phyloP scores from a whole-genome alignment of 2,329 filamentous ascomycete species.

The Achaetomium macrosporum region DNA sequence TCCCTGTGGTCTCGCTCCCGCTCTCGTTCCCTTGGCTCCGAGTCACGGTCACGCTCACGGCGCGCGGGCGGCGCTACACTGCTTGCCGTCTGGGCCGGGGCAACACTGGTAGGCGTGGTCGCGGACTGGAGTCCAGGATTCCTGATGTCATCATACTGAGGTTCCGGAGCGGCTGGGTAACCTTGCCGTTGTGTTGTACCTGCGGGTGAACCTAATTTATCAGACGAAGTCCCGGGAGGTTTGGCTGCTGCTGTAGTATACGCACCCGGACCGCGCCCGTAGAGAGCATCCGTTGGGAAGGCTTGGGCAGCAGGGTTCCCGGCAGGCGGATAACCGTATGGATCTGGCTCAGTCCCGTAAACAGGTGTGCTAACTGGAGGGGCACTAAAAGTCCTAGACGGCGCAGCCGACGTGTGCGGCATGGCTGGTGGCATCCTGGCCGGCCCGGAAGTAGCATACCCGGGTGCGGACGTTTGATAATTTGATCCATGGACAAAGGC shows the following conservation, averaged over 20 bases:
- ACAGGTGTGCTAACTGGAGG: slow-evolving; percentile 13
- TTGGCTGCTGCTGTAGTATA: slow-evolving; percentile 36
- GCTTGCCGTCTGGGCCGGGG: slow-evolving; percentile 34
- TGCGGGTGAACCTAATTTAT: slow-evolving; percentile 50
- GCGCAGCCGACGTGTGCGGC: slow-evolving; percentile 22
- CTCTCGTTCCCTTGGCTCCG: slow-evolving; percentile 32
- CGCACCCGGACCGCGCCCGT: slow-evolving; percentile 59
- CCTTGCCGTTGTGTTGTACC: slow-evolving; percentile 34
- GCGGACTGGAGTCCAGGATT: slow-evolving; percentile 33
- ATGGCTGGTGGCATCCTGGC: slow-evolving; percentile 28
- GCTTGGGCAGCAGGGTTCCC: slow-evolving; percentile 27
- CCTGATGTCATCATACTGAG: slow-evolving; percentile 48
- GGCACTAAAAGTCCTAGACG: slow-evolving; percentile 17
- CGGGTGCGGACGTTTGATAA: slow-evolving; percentile 11
- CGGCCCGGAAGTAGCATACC: slow-evolving; percentile 17
- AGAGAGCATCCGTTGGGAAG: slow-evolving; percentile 48
- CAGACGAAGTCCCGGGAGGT: slow-evolving; percentile 31
- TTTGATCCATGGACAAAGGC: slow-evolving; percentile 23
- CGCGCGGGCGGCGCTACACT: slow-evolving; percentile 29
- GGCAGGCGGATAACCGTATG: slow-evolving; percentile 24
- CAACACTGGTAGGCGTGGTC: slow-evolving; percentile 29
- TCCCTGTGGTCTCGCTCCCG: slow-evolving; percentile 32
- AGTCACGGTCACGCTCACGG: slow-evolving; percentile 39
- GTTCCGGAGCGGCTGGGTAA: slow-evolving; percentile 39
- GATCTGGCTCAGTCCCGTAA: slow-evolving; percentile 23